Conservation (phyloP, 331 rosid species). For the Pyracantha coccinea region DNA sequence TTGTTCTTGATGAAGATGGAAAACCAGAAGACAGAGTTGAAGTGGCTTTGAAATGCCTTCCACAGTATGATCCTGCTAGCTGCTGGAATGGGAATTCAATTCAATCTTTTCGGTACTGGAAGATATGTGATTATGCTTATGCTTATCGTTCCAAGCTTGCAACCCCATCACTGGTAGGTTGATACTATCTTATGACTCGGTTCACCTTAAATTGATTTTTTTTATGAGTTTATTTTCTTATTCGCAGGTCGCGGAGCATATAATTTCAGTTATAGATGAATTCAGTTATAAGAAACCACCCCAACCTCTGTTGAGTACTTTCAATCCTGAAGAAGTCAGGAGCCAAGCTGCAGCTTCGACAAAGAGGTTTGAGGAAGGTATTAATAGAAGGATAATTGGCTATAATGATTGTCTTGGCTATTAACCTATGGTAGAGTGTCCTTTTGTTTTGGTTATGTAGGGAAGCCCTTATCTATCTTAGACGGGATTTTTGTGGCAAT, state of each 20-base stretch:
- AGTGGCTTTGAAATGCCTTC: conserved; percentile 73
- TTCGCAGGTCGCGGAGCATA: conserved; percentile 61
- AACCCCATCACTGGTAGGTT: conserved; percentile 67
- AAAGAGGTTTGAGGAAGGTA: conserved; percentile 85
- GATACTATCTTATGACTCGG: conserved; percentile 10
- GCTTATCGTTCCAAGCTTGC: conserved; percentile 65
- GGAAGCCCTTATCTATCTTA: conserved; percentile 71
- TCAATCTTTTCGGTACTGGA: conserved; percentile 67
- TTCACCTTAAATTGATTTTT: conserved; percentile 9
- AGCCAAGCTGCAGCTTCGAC: conserved; percentile 87
- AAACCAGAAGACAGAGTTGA: conserved; percentile 66
- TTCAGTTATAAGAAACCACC: conserved; percentile 42
- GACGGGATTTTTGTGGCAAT: conserved; percentile 92
- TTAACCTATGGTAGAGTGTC: background rate
- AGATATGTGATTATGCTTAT: conserved; percentile 87
- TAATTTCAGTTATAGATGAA: conserved; percentile 60
- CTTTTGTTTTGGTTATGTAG: conserved; percentile 36
- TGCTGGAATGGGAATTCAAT: conserved; percentile 24
- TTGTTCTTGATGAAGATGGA: conserved; percentile 58
- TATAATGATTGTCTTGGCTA: background rate
- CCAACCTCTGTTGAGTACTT: conserved; percentile 65
- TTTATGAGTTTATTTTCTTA: background rate
- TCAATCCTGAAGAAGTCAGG: conserved; percentile 67
- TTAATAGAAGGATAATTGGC: background rate
- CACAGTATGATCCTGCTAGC: conserved; percentile 52